Evolutionary conservation across 805 yeast species (phyloP).

Genomic region (Cyberlindnera mycetangii): DNA sequence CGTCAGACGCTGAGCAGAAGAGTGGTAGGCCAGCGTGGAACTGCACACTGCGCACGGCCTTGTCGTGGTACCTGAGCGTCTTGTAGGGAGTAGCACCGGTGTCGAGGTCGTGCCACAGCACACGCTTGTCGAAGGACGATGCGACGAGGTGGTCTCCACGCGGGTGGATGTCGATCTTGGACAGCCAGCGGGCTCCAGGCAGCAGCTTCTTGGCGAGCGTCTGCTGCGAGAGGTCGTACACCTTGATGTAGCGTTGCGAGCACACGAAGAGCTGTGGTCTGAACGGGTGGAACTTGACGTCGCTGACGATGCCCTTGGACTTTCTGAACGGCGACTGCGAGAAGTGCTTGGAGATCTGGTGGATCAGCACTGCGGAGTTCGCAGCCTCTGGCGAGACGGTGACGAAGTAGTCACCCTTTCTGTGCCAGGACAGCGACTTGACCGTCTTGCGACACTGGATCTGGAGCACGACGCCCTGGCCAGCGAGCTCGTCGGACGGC

Average conservation of each 20-base stretch:
- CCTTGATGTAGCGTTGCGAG: slow-evolving; percentile 87
- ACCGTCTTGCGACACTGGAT: slow-evolving; percentile 67
- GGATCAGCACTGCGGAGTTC: slow-evolving; percentile 85
- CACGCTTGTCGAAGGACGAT: slow-evolving; percentile 90
- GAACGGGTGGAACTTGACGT: slow-evolving; percentile 95
- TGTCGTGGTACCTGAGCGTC: slow-evolving; percentile 90
- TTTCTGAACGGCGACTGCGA: slow-evolving; percentile 95
- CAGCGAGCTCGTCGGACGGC: slow-evolving; percentile 61
- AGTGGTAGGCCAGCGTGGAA: slow-evolving; percentile 90
- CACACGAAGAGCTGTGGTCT: slow-evolving; percentile 92
- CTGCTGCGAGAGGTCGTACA: slow-evolving; percentile 89
- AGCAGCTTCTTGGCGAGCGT: slow-evolving; percentile 74
- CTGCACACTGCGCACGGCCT: slow-evolving; percentile 84
- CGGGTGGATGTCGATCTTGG: slow-evolving; percentile 90
- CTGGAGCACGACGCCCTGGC: slow-evolving; percentile 69
- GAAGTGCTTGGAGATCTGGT: slow-evolving; percentile 89
- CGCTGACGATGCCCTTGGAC: slow-evolving; percentile 91
- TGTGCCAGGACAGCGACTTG: slow-evolving; percentile 89
- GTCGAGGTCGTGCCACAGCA: slow-evolving; percentile 96
- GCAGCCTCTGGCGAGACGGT: slow-evolving; percentile 94
- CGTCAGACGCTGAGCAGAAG: slow-evolving; percentile 94
- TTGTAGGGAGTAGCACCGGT: slow-evolving; percentile 87
- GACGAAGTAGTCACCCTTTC: slow-evolving; percentile 95
- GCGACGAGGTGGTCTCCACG: slow-evolving; percentile 93
- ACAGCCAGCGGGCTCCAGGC: slow-evolving; percentile 96